phyloP scores from a whole-genome alignment of 2,329 filamentous ascomycete genomes.

The Monosporascus cannonballus region DNA sequence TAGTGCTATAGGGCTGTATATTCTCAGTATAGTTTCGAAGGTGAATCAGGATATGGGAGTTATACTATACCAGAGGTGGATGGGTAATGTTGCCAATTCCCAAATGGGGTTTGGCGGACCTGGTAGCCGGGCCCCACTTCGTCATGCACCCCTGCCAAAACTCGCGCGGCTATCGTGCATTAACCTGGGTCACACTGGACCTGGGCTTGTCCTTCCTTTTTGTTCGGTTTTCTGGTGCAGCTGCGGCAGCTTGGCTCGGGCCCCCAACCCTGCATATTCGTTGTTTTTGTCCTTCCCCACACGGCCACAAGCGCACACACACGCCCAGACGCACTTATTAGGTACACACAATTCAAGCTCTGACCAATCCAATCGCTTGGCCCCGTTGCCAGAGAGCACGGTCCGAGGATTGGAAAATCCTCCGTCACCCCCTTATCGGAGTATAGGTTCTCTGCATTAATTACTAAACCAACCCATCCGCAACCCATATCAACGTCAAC shows the following conservation, averaged over 20 bases:
- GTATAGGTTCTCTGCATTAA: neutral
- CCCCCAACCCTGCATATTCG: neutral
- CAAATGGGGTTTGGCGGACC: neutral
- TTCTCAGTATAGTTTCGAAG: no score
- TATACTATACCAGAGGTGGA: no score
- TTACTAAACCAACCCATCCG: neutral
- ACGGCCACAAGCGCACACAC: neutral
- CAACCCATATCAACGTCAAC: neutral
- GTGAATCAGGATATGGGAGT: neutral
- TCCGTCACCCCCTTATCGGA: neutral
- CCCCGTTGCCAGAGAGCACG: neutral
- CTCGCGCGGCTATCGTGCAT: constrained; percentile 22
- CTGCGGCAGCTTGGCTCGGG: neutral
- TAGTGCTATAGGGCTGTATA: no score
- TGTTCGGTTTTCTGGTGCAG: neutral
- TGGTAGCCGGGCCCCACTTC: neutral
- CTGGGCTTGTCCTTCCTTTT: neutral
- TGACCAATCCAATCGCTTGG: neutral
- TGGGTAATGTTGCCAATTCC: neutral
- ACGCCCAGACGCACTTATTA: neutral
- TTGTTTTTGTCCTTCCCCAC: constrained; percentile 1
- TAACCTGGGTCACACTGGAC: constrained; percentile 5
- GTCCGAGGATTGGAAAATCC: neutral
- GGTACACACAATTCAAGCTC: neutral
- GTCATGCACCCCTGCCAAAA: constrained; percentile 7